Percentiles rank a stretch among this genome's conserved stretches.
These are phyloP conservation scores for Paratinospora sagittata DNA, from an alignment of 164 flowering plant species.

Conservation along the genomic window DNA sequence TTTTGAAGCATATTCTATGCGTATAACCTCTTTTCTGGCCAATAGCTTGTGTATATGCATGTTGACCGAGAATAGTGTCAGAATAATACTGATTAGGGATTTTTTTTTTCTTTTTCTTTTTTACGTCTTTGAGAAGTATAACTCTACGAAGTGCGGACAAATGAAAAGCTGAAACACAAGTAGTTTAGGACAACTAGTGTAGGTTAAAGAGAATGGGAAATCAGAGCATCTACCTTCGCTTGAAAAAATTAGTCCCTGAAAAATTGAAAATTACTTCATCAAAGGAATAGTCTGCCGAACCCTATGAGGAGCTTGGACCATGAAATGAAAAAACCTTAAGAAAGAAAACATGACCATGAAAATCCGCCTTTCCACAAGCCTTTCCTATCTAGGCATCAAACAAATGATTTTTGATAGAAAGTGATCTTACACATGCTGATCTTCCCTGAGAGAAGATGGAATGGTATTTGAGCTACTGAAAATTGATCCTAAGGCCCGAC, in stretches of 20 bases:
- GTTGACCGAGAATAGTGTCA: not conserved
- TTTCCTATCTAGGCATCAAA: no score
- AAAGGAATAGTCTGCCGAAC: not conserved
- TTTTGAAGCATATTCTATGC: not conserved
- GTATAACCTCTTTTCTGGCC: not conserved
- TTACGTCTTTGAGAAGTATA: not conserved
- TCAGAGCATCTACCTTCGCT: not conserved
- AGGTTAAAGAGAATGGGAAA: not conserved
- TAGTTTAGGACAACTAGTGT: not conserved
- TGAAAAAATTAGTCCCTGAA: no score
- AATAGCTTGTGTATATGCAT: not conserved
- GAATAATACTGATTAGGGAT: not conserved
- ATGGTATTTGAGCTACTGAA: no score
- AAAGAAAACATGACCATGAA: no score
- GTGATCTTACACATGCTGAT: no score
- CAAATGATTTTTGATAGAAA: no score
- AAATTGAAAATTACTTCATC: no score
- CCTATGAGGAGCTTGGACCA: not conserved
- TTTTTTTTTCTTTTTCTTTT: not conserved
- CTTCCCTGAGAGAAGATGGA: no score
- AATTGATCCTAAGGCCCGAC: no score
- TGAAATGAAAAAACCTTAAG: no score
- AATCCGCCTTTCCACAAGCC: no score
- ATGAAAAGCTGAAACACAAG: not conserved
- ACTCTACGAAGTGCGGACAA: not conserved